Percentiles rank a stretch among this genome's conserved stretches.
phyloP scores from a whole-genome alignment of 2,329 filamentous ascomycete genomes.

The Microdochium paspali region DNA sequence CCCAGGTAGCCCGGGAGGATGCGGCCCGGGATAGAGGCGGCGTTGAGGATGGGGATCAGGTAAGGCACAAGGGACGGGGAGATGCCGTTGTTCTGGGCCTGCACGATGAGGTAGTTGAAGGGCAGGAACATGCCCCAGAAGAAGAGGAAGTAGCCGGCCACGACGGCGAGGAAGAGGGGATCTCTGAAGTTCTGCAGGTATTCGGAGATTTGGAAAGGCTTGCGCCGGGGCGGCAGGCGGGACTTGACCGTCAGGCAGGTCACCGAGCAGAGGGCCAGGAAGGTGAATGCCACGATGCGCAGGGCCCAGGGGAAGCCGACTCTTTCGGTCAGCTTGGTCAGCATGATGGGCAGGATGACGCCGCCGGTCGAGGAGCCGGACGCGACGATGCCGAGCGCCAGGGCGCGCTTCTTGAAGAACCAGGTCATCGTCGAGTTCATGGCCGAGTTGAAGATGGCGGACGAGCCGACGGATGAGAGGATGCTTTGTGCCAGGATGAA shows the following conservation, averaged over 20 bases:
- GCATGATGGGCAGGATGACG: constrained; percentile 47
- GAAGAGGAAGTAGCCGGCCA: constrained; percentile 41
- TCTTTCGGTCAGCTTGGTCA: constrained; percentile 38
- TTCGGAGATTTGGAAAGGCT: constrained; percentile 33
- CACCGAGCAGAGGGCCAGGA: constrained; percentile 21
- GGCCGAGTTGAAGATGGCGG: constrained; percentile 24
- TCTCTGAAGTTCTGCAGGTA: constrained; percentile 38
- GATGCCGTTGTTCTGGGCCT: constrained; percentile 34
- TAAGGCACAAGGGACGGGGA: constrained; percentile 30
- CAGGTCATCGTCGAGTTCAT: constrained; percentile 29
- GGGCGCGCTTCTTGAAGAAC: constrained; percentile 35
- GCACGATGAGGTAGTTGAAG: constrained; percentile 42
- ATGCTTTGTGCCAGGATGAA: constrained; percentile 27
- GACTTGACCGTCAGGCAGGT: constrained; percentile 21
- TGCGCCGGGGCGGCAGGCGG: constrained; percentile 21
- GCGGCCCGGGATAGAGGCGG: constrained; percentile 40
- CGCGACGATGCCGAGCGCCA: constrained; percentile 36
- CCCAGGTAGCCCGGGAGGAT: constrained; percentile 40
- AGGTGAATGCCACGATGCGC: constrained; percentile 24
- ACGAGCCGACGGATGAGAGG: constrained; percentile 20
- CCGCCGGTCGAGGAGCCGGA: constrained; percentile 41
- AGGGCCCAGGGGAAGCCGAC: constrained; percentile 30
- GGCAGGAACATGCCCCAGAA: constrained; percentile 45
- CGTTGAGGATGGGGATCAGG: constrained; percentile 47
- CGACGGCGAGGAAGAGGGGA: constrained; percentile 29